phyloP scores from a whole-genome alignment of 768 basidiomycete species.

The Russula sp. region DNA sequence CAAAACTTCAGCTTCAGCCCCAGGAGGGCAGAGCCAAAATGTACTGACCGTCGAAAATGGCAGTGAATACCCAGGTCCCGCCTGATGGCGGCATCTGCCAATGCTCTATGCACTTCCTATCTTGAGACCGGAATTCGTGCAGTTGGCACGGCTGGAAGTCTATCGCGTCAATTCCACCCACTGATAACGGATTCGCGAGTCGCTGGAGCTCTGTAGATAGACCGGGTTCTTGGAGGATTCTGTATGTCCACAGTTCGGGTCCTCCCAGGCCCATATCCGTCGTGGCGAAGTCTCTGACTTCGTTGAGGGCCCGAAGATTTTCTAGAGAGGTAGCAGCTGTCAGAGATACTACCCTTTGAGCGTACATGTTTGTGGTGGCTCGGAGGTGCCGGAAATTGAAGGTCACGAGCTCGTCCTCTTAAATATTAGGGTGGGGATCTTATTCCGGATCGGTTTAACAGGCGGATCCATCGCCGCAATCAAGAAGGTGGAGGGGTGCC shows the following conservation, averaged over 20 bases:
- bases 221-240: conserved; percentile 42
- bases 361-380: conserved; percentile 27
- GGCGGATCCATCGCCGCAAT: conserved; percentile 8
- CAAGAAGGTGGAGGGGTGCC: conserved; percentile 10
- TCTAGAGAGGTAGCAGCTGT: conserved; percentile 47
- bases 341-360: conserved; percentile 42
- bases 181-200: conserved; percentile 40
- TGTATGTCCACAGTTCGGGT: conserved; percentile 53
- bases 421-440: conserved; percentile 9
- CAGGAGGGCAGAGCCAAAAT: not conserved
- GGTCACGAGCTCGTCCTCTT: conserved; percentile 7
- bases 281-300: conserved; percentile 50
- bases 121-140: conserved; percentile 42
- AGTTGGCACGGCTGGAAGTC: conserved; percentile 45
- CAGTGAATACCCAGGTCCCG: conserved; percentile 46
- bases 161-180: conserved; percentile 40
- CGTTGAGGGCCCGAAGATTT: conserved; percentile 48
- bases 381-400: conserved; percentile 5
- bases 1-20: not conserved
- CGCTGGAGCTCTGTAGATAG: conserved; percentile 43
- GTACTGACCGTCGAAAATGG: conserved; percentile 46
- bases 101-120: conserved; percentile 42
- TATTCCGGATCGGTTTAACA: conserved; percentile 13
- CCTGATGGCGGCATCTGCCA: conserved; percentile 41
- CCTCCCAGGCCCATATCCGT: conserved; percentile 56